Base-by-base conservation (phyloP, 106 monocot species). In the Agapanthus africanus region DNA sequence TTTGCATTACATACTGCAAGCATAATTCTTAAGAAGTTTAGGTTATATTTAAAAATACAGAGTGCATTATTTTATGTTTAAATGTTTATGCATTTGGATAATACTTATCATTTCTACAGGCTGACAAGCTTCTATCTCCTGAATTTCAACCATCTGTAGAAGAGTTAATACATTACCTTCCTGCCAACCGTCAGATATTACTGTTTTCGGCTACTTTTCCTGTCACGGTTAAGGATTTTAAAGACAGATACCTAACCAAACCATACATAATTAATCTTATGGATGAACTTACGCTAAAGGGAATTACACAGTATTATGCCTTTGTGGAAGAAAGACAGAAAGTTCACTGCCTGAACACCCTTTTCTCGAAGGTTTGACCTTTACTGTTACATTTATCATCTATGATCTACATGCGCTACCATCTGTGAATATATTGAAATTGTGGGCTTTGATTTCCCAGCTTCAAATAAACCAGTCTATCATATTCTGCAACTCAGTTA, bases 241-340 rank as follows among this genome's bases (percentile, higher is more conserved):
- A 97, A 60, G 91, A 97, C 65, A 83, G 56, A 73, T 89, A 91
- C 73, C 74, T 97, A 18, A 86, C 79, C 7, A 91, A 85, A 65
- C 84, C 95, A 40, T 97, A 91, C 38, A 38, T 89, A 35, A 91
- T 97, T 46, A 97, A 97, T 75, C 95, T 97, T 13, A 97, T 97
- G 95, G 95, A 97, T 63, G 95, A 97, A 50, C 88, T 97, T 51
- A 97, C 95, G 0, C 84, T 97, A 6, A 97, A 91, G 59, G 95
- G 95, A 62, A 95, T 95, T 39, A 95, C 95, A 40, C 95, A 95
- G 32, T 95, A 73, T 63, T 95, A 95, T 82, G 95, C 95, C 32
- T 95, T 91, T 79, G 95, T 97, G 39, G 95, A 97, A 78, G 95
- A 97, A 79, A 81, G 86, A 35, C 95, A 97, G 82, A 97, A 97